phyloP scores from a whole-genome alignment of 2,329 filamentous ascomycete genomes.

The Anthostomella pinea region DNA sequence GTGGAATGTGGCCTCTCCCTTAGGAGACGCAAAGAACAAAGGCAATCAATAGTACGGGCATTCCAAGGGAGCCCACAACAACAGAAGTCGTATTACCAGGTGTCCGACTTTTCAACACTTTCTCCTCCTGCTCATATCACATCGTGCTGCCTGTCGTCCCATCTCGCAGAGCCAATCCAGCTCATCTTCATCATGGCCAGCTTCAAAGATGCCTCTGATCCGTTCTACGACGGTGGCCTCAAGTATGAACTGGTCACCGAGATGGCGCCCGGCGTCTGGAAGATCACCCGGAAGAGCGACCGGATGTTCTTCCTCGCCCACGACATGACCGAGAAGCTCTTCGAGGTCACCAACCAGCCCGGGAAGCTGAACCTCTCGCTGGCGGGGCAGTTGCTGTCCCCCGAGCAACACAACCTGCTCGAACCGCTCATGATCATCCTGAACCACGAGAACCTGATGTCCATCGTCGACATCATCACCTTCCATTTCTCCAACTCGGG shows the following conservation, averaged over 20 bases:
- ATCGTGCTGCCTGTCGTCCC: too few relatives aligned
- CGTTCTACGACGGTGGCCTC: slow-evolving; percentile 5
- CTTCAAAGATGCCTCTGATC: slow-evolving; percentile 12
- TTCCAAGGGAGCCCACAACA: slow-evolving; percentile 12
- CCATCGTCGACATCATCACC: slow-evolving; percentile 37
- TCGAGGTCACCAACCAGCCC: slow-evolving; percentile 3
- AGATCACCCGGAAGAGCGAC: slow-evolving; percentile 24
- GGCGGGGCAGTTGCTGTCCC: slow-evolving; percentile 13
- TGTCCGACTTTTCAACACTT: slow-evolving; percentile 1
- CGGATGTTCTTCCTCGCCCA: slow-evolving; percentile 28
- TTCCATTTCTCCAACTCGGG: slow-evolving; percentile 19
- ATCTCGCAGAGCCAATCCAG: background rate
- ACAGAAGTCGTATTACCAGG: slow-evolving; percentile 8
- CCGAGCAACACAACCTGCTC: slow-evolving; percentile 23
- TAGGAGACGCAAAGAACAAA: slow-evolving; percentile 21
- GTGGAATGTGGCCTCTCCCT: slow-evolving; percentile 21
- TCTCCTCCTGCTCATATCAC: background rate
- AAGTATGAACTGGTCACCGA: slow-evolving; percentile 30
- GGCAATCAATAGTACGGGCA: slow-evolving; percentile 20
- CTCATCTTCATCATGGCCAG: slow-evolving; percentile 9
- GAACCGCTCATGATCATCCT: slow-evolving; percentile 36
- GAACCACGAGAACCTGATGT: slow-evolving; percentile 50
- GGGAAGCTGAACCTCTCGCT: slow-evolving; percentile 4
- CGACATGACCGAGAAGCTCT: slow-evolving; percentile 25
- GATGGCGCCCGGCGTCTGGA: slow-evolving; percentile 26